A percentile compares a stretch with the other conserved stretches of the same genome.
These are phyloP conservation scores for Aureobasidium sp. DNA, from an alignment of 2,329 filamentous ascomycete genomes.

Conservation along the genomic window DNA sequence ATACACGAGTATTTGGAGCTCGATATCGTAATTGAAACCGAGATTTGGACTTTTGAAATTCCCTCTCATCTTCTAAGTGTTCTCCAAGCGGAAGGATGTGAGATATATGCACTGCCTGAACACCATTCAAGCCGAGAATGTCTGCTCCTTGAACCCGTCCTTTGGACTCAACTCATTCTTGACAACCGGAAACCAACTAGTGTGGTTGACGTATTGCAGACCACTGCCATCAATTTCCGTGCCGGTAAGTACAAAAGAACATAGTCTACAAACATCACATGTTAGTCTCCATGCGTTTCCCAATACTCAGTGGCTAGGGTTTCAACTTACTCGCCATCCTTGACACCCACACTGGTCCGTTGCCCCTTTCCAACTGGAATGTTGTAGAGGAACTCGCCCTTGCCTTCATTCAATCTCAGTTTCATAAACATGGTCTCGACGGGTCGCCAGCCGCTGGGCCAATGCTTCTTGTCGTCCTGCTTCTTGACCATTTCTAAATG, in stretches of 20 bases:
- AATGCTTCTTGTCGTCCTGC: not conserved
- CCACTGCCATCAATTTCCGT: not conserved
- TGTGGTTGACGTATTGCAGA: not conserved
- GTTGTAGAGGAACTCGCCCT: not conserved
- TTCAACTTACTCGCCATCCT: not conserved
- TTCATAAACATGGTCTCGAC: not conserved
- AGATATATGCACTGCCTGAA: no score
- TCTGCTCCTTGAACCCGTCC: not conserved
- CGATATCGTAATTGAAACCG: not conserved
- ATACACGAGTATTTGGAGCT: not conserved
- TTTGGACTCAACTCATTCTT: not conserved
- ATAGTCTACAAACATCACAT: not conserved
- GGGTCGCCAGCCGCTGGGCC: not conserved
- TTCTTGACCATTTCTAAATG: not conserved
- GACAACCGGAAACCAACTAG: not conserved
- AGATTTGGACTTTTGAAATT: not conserved
- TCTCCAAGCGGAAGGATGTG: no score
- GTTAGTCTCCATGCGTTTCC: not conserved
- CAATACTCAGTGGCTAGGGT: not conserved
- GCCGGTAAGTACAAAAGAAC: not conserved
- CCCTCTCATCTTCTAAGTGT: no score
- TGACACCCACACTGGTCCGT: not conserved
- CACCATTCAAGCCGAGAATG: not conserved
- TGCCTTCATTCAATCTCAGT: not conserved
- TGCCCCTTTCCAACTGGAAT: not conserved